Base-by-base conservation (phyloP, 768 basidiomycete species). In the Strobilomyces dryophilus region DNA sequence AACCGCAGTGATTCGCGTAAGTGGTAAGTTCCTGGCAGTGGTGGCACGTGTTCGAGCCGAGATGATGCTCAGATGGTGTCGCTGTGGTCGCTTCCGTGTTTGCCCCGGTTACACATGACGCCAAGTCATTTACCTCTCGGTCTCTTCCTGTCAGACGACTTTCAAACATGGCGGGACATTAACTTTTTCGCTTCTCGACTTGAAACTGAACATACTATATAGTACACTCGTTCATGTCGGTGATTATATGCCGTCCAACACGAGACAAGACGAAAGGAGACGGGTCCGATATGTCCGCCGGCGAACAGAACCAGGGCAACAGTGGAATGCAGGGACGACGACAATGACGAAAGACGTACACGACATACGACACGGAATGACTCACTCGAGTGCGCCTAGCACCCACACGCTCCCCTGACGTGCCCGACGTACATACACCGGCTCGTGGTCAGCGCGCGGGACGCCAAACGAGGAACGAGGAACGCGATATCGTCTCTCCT, bases 401-500 rank as follows among this genome's bases (percentile, higher is more conserved):
- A 12, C 10, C 1, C 34, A 35, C 34, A 12, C 10, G 34, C 34
- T 35, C 11, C 3, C 34, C 34, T 11, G 14, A 14, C 14, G 34
- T 14, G 14, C 34, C 15, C 34, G 34, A 35, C 4, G 31, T 32
- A 32, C 11, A 32, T 32, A 32, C 11, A 32, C 11, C 31, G 31
- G 31, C 9, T 32, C 11, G 5, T 32, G 34, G 34, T 10, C 11
- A 11, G 34, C 11, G 34, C 14, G 34, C 32, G 32, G 11, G 10
- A 34, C 18, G 10, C 6, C 20, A n/a, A 17, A 52, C 8, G 17
- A 36, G 8, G 7, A 43, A 43, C 4, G 8, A 7, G 7, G 20
- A 20, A 15, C 18, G 29, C 17, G 9, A 39, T 24, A 24, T 2
- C 7, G 6, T 2, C 21, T 31, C 12, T 46, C 74, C 67, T 86